A percentile compares a stretch with the other conserved stretches of the same genome.
Conservation (phyloP, 805 yeast species). For the Candida saitoana region DNA sequence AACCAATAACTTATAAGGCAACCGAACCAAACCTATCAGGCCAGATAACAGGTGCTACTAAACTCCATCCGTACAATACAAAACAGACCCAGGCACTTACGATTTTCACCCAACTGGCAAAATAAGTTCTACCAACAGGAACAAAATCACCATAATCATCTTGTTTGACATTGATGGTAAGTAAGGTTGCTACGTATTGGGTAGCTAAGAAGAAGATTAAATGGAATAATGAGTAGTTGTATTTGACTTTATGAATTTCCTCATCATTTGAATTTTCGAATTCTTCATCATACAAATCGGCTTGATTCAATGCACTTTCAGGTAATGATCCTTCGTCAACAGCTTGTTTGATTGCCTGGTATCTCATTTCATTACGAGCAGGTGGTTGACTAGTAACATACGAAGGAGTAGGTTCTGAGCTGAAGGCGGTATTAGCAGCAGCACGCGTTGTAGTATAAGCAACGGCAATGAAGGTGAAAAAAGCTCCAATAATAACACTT, state of each 20-base stretch:
- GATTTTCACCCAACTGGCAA: constrained; percentile 91
- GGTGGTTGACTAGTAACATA: constrained; percentile 44
- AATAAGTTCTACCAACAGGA: constrained; percentile 96
- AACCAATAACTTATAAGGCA: constrained; percentile 11
- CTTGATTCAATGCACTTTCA: constrained; percentile 79
- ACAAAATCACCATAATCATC: constrained; percentile 84
- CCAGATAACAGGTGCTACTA: constrained; percentile 83
- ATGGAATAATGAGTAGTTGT: constrained; percentile 86
- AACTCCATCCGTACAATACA: constrained; percentile 80
- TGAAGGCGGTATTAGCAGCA: constrained; percentile 60
- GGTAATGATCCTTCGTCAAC: constrained; percentile 96
- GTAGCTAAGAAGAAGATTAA: constrained; percentile 91
- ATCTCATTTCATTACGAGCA: constrained; percentile 68
- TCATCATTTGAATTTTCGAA: constrained; percentile 51
- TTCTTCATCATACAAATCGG: constrained; percentile 50
- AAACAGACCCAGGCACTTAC: constrained; percentile 91
- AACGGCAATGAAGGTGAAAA: constrained; percentile 90
- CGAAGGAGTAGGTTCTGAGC: constrained; percentile 39
- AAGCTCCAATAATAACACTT: constrained; percentile 82
- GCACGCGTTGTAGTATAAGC: constrained; percentile 98
- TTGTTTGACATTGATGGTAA: constrained; percentile 85
- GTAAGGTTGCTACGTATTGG: constrained; percentile 90
- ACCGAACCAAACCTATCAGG: constrained; percentile 79
- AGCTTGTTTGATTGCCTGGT: constrained; percentile 86
- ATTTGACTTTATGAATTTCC: constrained; percentile 60